Evolutionary conservation across 495 filamentous ascomycete species (phyloP), one percentile per base, ranked within the genome.

Genomic region (Aspergillus nidulans): DNA sequence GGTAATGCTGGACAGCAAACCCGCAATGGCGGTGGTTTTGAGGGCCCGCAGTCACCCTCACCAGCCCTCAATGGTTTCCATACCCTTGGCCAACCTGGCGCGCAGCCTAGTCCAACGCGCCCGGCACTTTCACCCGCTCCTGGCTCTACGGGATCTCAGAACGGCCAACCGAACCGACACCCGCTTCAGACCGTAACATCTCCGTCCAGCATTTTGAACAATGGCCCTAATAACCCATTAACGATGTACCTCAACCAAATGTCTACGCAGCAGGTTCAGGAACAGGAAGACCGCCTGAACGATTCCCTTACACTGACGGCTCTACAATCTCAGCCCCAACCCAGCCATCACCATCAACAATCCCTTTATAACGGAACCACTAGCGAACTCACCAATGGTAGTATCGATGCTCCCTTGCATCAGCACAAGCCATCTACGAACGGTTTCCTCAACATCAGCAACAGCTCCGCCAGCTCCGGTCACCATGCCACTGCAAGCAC

Each of bases 221-320:
- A 81, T 36, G 84, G 85, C 26, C 76, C 77, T 52, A 92, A 81
- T 77, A 98, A 98, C 68, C 94, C 94, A 0, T 72, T 98, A 64
- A 95, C 90, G n/a, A 81, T 96, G 85, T 96, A 95, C 68, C 82
- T 96, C 38, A 88, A 82, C 67, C 90, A 95, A 67, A 86, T 91
- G 47, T 90, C 85, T 3, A 81, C 89, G 23, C 88, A 92, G 66
- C 85, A 88, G 19, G 81, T 86, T 34, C 82, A 82, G 47, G 82
- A 85, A 52, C 80, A 83, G 59, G 80, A 81, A 53, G 77, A 77
- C 58, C 75, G 72, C 5, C 45, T 74, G 46, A 66, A 63, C 41
- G 81, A 82, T 57, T 72, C 77, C 3, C 77, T 77, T 63, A 70
- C 74, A 18, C 67, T 82, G 39, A 69, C 70, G 24, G 69, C 70